Conservation (phyloP, 202 grass and related monocot species). For the Carex arenaria region DNA sequence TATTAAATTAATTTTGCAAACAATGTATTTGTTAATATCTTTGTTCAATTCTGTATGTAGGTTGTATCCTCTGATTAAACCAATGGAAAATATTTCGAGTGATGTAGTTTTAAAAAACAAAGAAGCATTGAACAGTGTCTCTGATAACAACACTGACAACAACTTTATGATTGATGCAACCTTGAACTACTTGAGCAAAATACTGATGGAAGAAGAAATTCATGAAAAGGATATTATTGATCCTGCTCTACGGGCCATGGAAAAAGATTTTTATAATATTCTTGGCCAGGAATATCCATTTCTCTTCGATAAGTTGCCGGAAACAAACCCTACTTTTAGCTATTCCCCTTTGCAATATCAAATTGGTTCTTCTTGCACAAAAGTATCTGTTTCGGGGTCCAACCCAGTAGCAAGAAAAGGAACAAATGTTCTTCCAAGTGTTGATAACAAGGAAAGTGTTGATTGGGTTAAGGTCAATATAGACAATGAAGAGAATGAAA, state of each 20-base stretch:
- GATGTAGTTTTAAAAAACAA: not conserved
- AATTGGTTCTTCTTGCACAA: not conserved
- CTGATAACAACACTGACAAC: not conserved
- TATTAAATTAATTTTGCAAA: not conserved
- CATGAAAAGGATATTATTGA: conserved; percentile 33
- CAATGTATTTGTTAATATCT: not conserved
- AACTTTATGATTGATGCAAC: conserved; percentile 30
- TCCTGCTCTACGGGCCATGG: conserved; percentile 38
- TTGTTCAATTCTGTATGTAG: not conserved
- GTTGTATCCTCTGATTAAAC: not conserved
- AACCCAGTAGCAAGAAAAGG: conserved; percentile 14
- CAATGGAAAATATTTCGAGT: not conserved
- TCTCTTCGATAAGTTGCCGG: not conserved
- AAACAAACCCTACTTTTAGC: not conserved
- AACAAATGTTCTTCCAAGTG: conserved; percentile 26
- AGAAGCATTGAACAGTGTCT: not conserved
- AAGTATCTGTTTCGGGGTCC: not conserved
- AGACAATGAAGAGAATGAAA: not conserved
- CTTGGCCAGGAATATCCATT: conserved; percentile 40
- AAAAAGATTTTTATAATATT: conserved; percentile 61
- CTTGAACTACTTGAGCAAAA: conserved; percentile 41
- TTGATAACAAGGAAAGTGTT: not conserved
- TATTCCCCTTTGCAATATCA: not conserved
- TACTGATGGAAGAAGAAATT: conserved; percentile 53
- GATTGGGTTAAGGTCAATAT: not conserved